phyloP scores from a whole-genome alignment of 768 basidiomycete genomes.

The Thelephora ganbajun region DNA sequence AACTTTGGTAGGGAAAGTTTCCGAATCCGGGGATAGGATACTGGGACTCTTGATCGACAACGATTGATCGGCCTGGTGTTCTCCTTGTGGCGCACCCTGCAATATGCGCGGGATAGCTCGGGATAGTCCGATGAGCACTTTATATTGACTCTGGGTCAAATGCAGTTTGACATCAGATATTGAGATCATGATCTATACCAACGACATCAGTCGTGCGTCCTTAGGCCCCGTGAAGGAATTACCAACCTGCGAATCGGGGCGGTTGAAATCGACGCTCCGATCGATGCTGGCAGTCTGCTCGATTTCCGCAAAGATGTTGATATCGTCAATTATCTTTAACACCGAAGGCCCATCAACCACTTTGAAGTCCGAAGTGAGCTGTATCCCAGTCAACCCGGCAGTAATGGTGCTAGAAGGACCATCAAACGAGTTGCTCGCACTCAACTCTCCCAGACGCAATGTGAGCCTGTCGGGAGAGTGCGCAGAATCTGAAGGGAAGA shows the following conservation, averaged over 20 bases:
- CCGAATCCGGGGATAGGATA: conserved; percentile 4
- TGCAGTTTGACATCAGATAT: conserved; percentile 78
- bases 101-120: conserved; percentile 60
- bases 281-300: conserved; percentile 47
- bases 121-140: conserved; percentile 48
- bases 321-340: conserved; percentile 88
- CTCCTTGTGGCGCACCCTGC: conserved; percentile 29
- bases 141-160: conserved; percentile 77
- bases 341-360: conserved; percentile 32
- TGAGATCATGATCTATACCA: conserved; percentile 44
- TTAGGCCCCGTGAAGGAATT: conserved; percentile 5
- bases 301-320: conserved; percentile 57
- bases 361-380: conserved; percentile 55
- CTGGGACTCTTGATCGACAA: conserved; percentile 8
- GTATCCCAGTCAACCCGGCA: conserved; percentile 74
- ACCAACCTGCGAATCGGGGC: conserved; percentile 67
- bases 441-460: conserved; percentile 80
- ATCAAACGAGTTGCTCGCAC: conserved; percentile 64
- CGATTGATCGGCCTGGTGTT: conserved; percentile 16
- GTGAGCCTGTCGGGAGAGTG: conserved; percentile 54
- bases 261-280: conserved; percentile 30
- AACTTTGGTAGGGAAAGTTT: conserved; percentile 9
- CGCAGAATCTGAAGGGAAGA: conserved; percentile 64
- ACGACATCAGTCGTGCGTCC: conserved; percentile 1
- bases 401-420: conserved; percentile 40